Conservation (phyloP, 495 filamentous ascomycete species). For the Pyrenula aspistea region DNA sequence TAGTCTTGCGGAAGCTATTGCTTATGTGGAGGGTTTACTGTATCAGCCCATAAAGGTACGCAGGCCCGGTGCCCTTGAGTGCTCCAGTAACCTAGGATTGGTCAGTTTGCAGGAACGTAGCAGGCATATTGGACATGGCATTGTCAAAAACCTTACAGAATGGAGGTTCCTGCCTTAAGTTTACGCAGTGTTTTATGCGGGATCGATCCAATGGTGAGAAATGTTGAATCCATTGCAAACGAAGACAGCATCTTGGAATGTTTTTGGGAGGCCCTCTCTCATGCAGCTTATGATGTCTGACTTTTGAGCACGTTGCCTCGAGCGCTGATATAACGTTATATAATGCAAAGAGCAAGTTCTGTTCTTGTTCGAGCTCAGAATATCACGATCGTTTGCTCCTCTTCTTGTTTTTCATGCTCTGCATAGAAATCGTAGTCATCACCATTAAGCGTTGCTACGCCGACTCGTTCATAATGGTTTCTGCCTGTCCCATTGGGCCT, state of each 20-base stretch:
- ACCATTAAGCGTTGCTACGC: neutral
- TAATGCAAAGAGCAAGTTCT: too few species aligned
- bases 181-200: neutral
- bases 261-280: constrained; percentile 7
- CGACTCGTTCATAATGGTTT: neutral
- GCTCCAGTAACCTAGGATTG: neutral
- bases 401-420: neutral
- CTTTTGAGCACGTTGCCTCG: too few species aligned
- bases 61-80: neutral
- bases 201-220: constrained; percentile 13
- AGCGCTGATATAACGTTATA: too few species aligned
- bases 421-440: neutral
- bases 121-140: neutral
- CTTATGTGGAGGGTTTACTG: too few species aligned
- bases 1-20: too few species aligned
- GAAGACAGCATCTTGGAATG: constrained; percentile 16
- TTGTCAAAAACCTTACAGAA: neutral
- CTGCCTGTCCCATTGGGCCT: neutral
- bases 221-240: neutral
- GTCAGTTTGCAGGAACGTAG: neutral
- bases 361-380: neutral
- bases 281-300: too few species aligned
- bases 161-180: neutral
- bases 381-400: neutral
- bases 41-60: neutral